A percentile compares a stretch with the other conserved stretches of the same genome.
Conservation (phyloP, 2,329 filamentous ascomycete species). For the Eutypa lata region DNA sequence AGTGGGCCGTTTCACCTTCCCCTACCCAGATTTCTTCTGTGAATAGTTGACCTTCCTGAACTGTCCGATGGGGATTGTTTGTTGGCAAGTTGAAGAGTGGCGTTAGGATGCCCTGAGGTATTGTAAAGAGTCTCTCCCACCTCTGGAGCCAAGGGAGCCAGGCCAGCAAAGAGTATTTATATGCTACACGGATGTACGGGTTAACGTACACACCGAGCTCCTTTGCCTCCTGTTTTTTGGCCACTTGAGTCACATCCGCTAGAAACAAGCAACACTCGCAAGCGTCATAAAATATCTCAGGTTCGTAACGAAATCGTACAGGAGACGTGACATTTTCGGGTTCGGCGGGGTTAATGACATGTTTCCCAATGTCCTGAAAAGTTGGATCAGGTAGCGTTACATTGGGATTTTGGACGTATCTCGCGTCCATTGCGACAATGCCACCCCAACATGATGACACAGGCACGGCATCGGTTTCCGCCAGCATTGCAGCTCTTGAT, state of each 20-base stretch:
- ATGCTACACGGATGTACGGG: constrained; percentile 70
- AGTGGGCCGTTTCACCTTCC: constrained; percentile 29
- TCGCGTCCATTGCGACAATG: constrained; percentile 65
- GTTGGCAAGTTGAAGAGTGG: constrained; percentile 54
- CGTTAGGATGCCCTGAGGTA: constrained; percentile 58
- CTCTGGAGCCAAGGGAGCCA: constrained; percentile 60
- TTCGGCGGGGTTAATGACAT: constrained; percentile 33
- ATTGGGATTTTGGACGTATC: constrained; percentile 49
- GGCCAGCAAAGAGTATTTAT: constrained; percentile 52
- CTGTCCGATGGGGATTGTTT: constrained; percentile 57
- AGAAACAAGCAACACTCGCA: constrained; percentile 63
- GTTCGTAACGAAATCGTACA: constrained; percentile 55
- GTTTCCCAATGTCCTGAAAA: constrained; percentile 30
- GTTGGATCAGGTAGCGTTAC: constrained; percentile 27
- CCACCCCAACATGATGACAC: constrained; percentile 77
- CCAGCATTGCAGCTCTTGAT: constrained; percentile 61
- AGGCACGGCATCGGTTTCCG: constrained; percentile 60
- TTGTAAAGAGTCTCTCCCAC: constrained; percentile 62
- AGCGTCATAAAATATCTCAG: constrained; percentile 59
- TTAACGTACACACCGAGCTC: constrained; percentile 69
- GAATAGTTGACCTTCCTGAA: constrained; percentile 55
- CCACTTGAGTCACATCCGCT: constrained; percentile 41
- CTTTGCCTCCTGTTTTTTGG: constrained; percentile 31
- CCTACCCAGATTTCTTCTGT: constrained; percentile 49
- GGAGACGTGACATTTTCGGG: constrained; percentile 34